These are phyloP conservation scores for Zasmidium citrigriseum DNA, from an alignment of 2,329 filamentous ascomycete species.

Conservation along the genomic window DNA sequence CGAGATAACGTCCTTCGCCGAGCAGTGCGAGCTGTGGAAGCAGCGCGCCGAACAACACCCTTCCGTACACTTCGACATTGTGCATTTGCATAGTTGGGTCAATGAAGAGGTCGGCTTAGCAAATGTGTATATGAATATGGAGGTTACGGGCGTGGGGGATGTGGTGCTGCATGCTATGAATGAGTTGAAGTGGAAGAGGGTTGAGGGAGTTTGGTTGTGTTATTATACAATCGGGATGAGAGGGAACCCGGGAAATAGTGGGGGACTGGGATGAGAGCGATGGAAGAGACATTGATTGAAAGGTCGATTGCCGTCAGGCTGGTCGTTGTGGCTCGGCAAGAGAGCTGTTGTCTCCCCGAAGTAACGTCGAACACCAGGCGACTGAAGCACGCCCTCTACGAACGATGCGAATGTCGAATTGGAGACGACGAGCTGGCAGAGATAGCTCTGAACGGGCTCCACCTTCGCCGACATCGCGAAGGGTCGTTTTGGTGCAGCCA, in stretches of 20 bases:
- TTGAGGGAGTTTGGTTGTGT: neutral
- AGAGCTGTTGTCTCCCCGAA: no score
- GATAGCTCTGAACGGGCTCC: no score
- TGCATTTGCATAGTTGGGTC: neutral
- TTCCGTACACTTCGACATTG: conserved; percentile 4
- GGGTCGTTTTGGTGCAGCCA: no score
- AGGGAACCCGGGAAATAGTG: conserved; percentile 2
- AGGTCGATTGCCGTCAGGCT: no score
- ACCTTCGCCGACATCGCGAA: no score
- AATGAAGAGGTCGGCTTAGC: neutral
- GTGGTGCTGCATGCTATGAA: conserved; percentile 8
- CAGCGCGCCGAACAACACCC: conserved; percentile 1
- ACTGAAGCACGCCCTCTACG: no score
- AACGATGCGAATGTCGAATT: no score
- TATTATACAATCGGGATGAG: conserved; percentile 4
- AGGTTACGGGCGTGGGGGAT: neutral
- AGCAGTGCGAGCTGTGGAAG: conserved; percentile 5
- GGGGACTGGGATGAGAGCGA: conserved; percentile 1
- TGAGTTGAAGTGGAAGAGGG: conserved; percentile 6
- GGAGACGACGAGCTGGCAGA: no score
- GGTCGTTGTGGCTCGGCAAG: no score
- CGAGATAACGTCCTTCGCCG: neutral
- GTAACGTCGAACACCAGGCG: no score
- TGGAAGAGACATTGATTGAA: no score
- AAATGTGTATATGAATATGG: conserved; percentile 6